These are phyloP conservation scores for Zarea fungicola DNA, from an alignment of 2,329 filamentous ascomycete species.

Conservation along the genomic window DNA sequence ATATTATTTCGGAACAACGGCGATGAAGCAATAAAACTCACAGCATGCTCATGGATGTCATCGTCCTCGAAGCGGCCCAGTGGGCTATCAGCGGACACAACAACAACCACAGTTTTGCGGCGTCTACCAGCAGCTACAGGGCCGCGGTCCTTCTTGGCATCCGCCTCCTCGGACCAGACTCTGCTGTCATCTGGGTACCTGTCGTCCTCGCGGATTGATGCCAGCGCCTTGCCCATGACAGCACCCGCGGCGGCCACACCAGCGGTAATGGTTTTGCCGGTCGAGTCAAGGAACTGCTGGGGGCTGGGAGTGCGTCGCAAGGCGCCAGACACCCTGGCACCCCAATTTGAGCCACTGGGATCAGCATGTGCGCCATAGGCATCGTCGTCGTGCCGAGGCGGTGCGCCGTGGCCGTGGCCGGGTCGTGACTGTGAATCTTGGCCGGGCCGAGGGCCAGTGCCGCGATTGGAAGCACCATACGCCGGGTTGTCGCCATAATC, in stretches of 20 bases:
- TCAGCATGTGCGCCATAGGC: slow-evolving; percentile 32
- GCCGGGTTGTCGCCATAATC: slow-evolving; percentile 50
- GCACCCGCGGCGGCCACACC: slow-evolving; percentile 79
- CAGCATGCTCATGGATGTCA: slow-evolving; percentile 70
- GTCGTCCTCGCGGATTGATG: slow-evolving; percentile 79
- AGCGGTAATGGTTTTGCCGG: slow-evolving; percentile 73
- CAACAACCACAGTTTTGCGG: slow-evolving; percentile 78
- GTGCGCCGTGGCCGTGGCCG: background rate
- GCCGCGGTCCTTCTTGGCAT: slow-evolving; percentile 53
- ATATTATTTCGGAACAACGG: slow-evolving; percentile 8
- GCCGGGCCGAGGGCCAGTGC: slow-evolving; percentile 14
- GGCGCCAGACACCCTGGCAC: slow-evolving; percentile 73
- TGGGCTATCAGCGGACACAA: slow-evolving; percentile 73
- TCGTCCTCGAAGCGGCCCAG: slow-evolving; percentile 54
- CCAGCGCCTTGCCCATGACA: slow-evolving; percentile 74
- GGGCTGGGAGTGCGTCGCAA: slow-evolving; percentile 79
- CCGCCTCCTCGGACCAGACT: slow-evolving; percentile 87
- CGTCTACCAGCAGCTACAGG: slow-evolving; percentile 38
- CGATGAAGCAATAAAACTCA: slow-evolving; percentile 50
- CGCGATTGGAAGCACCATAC: slow-evolving; percentile 38
- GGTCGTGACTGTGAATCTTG: background rate
- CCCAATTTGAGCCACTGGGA: slow-evolving; percentile 50
- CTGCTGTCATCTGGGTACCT: slow-evolving; percentile 80
- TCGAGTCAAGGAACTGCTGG: slow-evolving; percentile 80
- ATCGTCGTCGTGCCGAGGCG: slow-evolving; percentile 7